Evolutionary conservation across 2,329 filamentous ascomycete species (phyloP).

Genomic region (Fusarium sp.): DNA sequence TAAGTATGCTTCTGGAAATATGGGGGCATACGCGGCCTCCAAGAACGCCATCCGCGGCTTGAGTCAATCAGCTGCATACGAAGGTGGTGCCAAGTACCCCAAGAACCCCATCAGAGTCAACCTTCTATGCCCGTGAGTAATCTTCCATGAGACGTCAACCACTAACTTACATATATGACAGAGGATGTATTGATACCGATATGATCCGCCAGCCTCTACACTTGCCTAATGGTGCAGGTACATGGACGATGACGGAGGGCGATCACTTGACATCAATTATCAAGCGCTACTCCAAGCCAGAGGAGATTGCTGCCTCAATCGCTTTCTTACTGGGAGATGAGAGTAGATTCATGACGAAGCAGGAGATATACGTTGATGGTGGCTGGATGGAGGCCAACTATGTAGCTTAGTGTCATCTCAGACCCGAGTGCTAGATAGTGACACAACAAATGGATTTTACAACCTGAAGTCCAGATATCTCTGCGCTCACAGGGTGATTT

Average conservation of each 20-base stretch:
- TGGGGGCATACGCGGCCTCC: conserved; percentile 49
- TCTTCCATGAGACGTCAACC: fast-evolving
- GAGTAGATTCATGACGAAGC: conserved; percentile 46
- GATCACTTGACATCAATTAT: conserved; percentile 43
- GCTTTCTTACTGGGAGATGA: conserved; percentile 48
- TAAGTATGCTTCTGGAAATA: conserved; percentile 49
- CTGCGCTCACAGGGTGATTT: neutral
- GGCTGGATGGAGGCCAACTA: conserved; percentile 44
- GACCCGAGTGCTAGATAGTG: too few species aligned
- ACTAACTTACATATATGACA: neutral
- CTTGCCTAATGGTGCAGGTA: conserved; percentile 36
- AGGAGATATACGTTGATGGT: conserved; percentile 46
- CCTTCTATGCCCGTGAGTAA: conserved; percentile 35
- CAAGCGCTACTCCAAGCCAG: conserved; percentile 41
- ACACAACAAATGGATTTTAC: neutral
- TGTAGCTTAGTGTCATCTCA: conserved; percentile 2
- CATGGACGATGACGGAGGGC: conserved; percentile 42
- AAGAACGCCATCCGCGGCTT: conserved; percentile 47
- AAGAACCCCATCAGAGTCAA: conserved; percentile 42
- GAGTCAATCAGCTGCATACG: conserved; percentile 44
- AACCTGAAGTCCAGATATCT: neutral
- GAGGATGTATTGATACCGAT: conserved; percentile 45
- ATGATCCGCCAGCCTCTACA: conserved; percentile 44
- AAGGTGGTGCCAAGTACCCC: conserved; percentile 41
- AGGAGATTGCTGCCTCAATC: conserved; percentile 46